Evolutionary conservation across 768 basidiomycete genomes (phyloP).

Genomic region (Lactarius tabidus): DNA sequence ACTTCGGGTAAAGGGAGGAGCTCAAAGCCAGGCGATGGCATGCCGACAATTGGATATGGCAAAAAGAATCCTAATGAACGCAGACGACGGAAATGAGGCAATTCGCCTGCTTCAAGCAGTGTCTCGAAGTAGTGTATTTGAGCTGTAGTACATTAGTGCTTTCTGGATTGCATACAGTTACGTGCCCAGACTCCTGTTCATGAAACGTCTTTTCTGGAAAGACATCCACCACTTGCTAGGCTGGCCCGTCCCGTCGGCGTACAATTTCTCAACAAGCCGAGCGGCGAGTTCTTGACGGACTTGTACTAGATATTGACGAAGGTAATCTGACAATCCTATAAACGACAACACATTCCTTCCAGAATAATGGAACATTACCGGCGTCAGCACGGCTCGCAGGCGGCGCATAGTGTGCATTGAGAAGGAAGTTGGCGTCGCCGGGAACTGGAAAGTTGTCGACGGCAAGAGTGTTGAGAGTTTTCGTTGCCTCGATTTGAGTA

Average conservation of each 20-base stretch:
- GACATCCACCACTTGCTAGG: slow-evolving; percentile 99
- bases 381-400: slow-evolving; percentile 74
- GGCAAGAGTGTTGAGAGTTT: slow-evolving; percentile 84
- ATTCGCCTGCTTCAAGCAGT: background rate
- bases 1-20: slow-evolving; percentile 69
- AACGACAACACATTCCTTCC: background rate
- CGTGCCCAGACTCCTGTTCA: slow-evolving; percentile 82
- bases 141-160: slow-evolving; percentile 25
- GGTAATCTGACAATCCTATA: slow-evolving; percentile 57
- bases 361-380: slow-evolving; percentile 43
- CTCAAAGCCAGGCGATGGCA: slow-evolving; percentile 47
- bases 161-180: slow-evolving; percentile 32
- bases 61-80: slow-evolving; percentile 87
- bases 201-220: slow-evolving; percentile 96
- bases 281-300: slow-evolving; percentile 89
- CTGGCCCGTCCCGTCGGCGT: slow-evolving; percentile 88
- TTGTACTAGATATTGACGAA: slow-evolving; percentile 89
- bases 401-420: slow-evolving; percentile 88
- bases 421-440: slow-evolving; percentile 90
- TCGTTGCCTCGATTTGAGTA: slow-evolving; percentile 79
- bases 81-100: slow-evolving; percentile 47
- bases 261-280: slow-evolving; percentile 81
- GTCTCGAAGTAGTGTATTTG: slow-evolving; percentile 24
- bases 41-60: slow-evolving; percentile 87
- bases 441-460: slow-evolving; percentile 93